These are phyloP conservation scores for Zymoseptoria brevis DNA, from an alignment of 2,329 filamentous ascomycete genomes.

Conservation along the genomic window DNA sequence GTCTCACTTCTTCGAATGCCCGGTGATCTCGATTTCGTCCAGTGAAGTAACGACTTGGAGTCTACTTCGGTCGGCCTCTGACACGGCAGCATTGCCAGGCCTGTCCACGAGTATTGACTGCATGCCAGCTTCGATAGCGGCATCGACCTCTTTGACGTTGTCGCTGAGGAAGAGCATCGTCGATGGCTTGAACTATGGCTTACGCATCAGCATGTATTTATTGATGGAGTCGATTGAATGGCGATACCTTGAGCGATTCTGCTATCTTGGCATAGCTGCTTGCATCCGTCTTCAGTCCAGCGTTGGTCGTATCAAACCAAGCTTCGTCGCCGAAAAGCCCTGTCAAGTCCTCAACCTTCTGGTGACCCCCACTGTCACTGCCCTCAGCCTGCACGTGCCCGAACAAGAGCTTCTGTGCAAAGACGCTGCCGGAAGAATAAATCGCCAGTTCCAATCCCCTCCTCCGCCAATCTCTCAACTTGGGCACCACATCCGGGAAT, in stretches of 20 bases:
- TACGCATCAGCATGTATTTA: constrained; percentile 10
- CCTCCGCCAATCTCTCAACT: constrained; percentile 44
- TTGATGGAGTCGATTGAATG: not conserved
- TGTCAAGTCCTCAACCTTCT: constrained; percentile 50
- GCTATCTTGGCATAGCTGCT: constrained; percentile 62
- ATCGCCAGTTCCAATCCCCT: constrained; percentile 57
- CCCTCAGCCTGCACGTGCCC: constrained; percentile 40
- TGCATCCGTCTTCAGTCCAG: constrained; percentile 62
- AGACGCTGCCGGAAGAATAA: constrained; percentile 73
- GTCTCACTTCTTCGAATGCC: not conserved
- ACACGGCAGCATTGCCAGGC: constrained; percentile 61
- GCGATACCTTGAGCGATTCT: constrained; percentile 32
- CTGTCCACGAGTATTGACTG: constrained; percentile 44
- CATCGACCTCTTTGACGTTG: constrained; percentile 54
- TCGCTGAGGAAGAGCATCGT: constrained; percentile 75
- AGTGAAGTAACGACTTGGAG: constrained; percentile 21
- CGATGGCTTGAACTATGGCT: constrained; percentile 33
- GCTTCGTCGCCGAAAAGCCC: constrained; percentile 45
- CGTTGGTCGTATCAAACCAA: constrained; percentile 76
- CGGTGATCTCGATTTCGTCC: constrained; percentile 16
- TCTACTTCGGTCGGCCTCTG: constrained; percentile 37
- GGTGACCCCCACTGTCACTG: constrained; percentile 5
- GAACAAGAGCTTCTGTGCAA: constrained; percentile 75
- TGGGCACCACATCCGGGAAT: constrained; percentile 63
- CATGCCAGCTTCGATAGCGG: constrained; percentile 37